These are phyloP conservation scores for Rubroshorea leprosula DNA, from an alignment of 345 rosid genomes.

Conservation along the genomic window DNA sequence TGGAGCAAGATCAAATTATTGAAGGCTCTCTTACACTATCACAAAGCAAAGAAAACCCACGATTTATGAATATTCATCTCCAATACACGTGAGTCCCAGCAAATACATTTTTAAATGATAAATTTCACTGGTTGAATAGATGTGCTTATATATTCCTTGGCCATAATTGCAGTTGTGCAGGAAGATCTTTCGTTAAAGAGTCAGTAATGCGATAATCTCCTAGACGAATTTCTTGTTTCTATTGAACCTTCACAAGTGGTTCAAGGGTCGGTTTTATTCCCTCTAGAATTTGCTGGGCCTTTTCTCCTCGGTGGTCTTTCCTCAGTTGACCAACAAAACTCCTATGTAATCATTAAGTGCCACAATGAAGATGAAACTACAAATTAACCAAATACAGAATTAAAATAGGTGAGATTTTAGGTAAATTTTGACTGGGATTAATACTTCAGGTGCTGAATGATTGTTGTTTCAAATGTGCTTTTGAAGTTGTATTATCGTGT, in stretches of 20 bases:
- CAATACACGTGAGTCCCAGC: constrained; percentile 63
- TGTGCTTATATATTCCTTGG: neutral
- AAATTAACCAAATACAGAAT: constrained; percentile 3
- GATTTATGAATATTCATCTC: constrained; percentile 96
- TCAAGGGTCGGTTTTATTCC: constrained; percentile 3
- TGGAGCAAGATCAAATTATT: constrained; percentile 91
- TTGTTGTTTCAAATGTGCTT: neutral
- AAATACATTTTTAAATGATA: neutral
- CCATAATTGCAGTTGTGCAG: constrained; percentile 61
- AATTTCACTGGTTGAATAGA: neutral
- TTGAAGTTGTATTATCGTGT: too few species aligned
- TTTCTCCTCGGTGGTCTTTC: neutral
- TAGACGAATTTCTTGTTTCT: neutral
- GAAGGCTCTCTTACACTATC: constrained; percentile 78
- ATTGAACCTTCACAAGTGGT: constrained; percentile 8
- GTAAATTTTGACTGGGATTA: constrained; percentile 1
- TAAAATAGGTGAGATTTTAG: constrained; percentile 5
- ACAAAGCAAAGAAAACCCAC: constrained; percentile 86
- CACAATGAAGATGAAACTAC: constrained; percentile 4
- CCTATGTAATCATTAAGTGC: constrained; percentile 11
- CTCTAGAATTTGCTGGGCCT: neutral
- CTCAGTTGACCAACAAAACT: constrained; percentile 1
- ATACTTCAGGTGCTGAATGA: neutral
- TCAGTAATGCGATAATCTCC: constrained; percentile 61
- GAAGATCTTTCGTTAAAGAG: constrained; percentile 85